These are phyloP conservation scores for Gracilaria domingensis DNA, from an alignment of 23 red algal species.

Conservation along the genomic window DNA sequence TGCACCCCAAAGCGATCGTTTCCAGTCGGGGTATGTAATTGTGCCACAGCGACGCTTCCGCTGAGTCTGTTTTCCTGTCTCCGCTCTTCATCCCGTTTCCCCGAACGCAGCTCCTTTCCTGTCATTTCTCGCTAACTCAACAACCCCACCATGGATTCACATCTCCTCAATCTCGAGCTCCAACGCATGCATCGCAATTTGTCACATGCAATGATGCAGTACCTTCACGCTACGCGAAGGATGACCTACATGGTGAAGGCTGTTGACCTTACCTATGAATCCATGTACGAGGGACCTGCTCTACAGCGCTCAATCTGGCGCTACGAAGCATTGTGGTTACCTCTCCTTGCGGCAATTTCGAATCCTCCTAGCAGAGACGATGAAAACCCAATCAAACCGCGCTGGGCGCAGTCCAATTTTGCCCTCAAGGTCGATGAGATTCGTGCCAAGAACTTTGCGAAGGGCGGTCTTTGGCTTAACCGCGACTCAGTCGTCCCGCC, in stretches of 20 bases:
- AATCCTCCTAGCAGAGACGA: slow-evolving; percentile 19
- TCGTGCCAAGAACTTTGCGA: slow-evolving; percentile 73
- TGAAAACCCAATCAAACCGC: slow-evolving; percentile 13
- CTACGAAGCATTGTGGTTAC: slow-evolving; percentile 79
- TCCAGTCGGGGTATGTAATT: neutral
- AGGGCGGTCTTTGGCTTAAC: slow-evolving; percentile 63
- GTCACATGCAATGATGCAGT: slow-evolving; percentile 67
- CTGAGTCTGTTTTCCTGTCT: neutral
- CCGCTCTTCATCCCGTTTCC: neutral
- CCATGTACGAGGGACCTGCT: slow-evolving; percentile 72
- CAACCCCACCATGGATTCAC: slow-evolving; percentile 16
- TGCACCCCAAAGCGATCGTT: neutral
- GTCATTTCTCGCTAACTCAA: neutral
- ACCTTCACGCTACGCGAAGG: slow-evolving; percentile 62
- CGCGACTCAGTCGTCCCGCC: slow-evolving; percentile 46
- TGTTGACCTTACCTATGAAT: slow-evolving; percentile 78
- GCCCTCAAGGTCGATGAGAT: slow-evolving; percentile 63
- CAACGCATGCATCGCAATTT: slow-evolving; percentile 66
- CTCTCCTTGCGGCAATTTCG: slow-evolving; percentile 65
- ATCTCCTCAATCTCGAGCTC: slow-evolving; percentile 20
- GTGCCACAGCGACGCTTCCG: neutral
- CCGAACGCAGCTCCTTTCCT: neutral
- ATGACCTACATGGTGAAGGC: slow-evolving; percentile 74
- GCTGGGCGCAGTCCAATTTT: slow-evolving; percentile 46
- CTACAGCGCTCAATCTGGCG: slow-evolving; percentile 77